Evolutionary conservation across 495 filamentous ascomycete species (phyloP), one percentile per base, ranked within the genome.

Genomic region (Geoglossum glabrum): DNA sequence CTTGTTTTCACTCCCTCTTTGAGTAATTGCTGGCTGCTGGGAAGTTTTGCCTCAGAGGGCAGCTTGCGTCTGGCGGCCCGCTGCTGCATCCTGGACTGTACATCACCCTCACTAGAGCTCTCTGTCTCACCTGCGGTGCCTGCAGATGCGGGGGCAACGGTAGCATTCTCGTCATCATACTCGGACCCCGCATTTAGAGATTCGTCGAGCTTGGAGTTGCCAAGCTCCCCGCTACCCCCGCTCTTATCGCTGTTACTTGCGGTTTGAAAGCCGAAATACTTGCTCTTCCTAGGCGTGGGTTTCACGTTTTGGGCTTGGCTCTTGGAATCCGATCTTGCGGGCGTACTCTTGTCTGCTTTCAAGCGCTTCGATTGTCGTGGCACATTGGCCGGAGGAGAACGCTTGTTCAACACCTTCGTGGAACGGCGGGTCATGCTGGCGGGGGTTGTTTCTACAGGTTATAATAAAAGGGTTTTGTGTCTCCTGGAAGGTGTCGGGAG

Each of bases 261-360:
- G 54, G 54, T 31, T 40, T n/a, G 50, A 19, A 17, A 8, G 30
- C 19, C 38, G 58, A 82, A 80, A 61, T 81, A 81, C 59, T 76
- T 74, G 68, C 74, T 80, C 65, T 75, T 79, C 61, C 73, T 77
- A 30, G 74, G 65, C 25, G 79, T 81, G 30, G 71, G 66, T 58
- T 71, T 78, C 7, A 63, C 63, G 1, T 63, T 43, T 10, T 58
- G 45, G 36, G 63, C 59, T 21, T 66, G 49, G 49, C 11, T 15
- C 49, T 15, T 27, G 30, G 49, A 7, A 15, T 27, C 15, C 30
- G 49, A 6, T 15, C 25, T 15, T 6, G 17, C 49, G 17, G 49
- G 26, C 17, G 6, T n/a, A 52, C 64, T 62, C 28, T 62, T 55
- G 21, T 61, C 61, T 57, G 65, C 60, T 61, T 75, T 75, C 47